phyloP scores from a whole-genome alignment of 2,329 filamentous ascomycete species.

The Epicoccum sorghinum region DNA sequence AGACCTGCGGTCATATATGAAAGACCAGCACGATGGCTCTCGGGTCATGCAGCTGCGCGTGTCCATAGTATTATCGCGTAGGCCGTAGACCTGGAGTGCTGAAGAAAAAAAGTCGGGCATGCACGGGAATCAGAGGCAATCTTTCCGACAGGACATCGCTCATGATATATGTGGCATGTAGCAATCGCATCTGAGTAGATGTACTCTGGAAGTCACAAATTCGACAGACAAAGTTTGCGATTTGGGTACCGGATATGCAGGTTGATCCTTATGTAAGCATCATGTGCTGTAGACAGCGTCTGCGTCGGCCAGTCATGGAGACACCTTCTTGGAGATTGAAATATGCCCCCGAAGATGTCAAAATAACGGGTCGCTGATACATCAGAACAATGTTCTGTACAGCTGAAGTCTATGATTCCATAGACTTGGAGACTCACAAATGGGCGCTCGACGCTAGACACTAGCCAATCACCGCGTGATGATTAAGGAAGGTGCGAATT shows the following conservation, averaged over 20 bases:
- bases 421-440: conserved; percentile 1
- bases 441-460: background rate
- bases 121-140: no score
- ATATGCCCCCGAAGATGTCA: background rate
- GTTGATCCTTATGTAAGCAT: no score
- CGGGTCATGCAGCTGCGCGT: background rate
- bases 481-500: conserved; percentile 2
- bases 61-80: background rate
- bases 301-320: no score
- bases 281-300: no score
- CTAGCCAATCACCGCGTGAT: conserved; percentile 10
- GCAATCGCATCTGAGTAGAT: no score
- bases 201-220: no score
- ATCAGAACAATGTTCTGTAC: background rate
- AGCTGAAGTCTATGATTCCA: conserved; percentile 12
- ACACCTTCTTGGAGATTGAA: no score
- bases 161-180: no score
- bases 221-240: no score
- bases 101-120: background rate
- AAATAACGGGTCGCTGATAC: background rate
- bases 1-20: background rate
- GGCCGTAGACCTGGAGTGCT: background rate
- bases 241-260: no score
- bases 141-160: no score
- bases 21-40: background rate